phyloP scores from a whole-genome alignment of 148 eudicot species.

The Rhododendron mucronatum region DNA sequence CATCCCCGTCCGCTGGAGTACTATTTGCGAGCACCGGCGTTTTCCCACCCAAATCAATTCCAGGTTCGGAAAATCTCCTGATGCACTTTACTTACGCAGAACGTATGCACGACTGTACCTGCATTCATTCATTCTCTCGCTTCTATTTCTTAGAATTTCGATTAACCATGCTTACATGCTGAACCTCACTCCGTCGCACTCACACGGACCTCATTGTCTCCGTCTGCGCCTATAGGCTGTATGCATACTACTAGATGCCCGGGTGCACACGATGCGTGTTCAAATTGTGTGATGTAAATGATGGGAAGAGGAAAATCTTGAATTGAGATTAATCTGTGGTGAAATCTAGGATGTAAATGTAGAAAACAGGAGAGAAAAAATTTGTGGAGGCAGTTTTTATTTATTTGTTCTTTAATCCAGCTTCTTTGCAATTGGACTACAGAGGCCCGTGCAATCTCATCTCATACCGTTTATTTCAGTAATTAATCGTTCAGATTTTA shows the following conservation, averaged over 20 bases:
- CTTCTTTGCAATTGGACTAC: background rate
- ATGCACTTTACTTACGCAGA: background rate
- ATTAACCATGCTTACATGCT: background rate
- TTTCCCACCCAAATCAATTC: constrained; percentile 4
- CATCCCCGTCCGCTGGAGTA: constrained; percentile 12
- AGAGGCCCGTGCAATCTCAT: background rate
- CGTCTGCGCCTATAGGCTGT: background rate
- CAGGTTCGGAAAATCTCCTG: constrained; percentile 9
- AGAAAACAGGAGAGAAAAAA: background rate
- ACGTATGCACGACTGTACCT: background rate
- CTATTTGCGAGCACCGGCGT: background rate
- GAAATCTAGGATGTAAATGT: no score
- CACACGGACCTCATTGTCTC: background rate
- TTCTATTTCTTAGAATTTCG: background rate
- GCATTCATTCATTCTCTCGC: background rate
- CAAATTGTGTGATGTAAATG: background rate
- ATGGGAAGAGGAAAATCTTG: background rate
- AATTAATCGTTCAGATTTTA: no score
- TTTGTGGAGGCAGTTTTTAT: background rate
- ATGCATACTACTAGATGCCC: background rate
- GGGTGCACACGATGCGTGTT: background rate
- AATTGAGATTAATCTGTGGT: background rate
- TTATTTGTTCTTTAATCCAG: background rate
- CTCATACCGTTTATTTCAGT: no score
- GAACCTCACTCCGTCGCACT: background rate